phyloP scores from a whole-genome alignment of 176 grass and related monocot genomes.

The Hordeum marinum region DNA sequence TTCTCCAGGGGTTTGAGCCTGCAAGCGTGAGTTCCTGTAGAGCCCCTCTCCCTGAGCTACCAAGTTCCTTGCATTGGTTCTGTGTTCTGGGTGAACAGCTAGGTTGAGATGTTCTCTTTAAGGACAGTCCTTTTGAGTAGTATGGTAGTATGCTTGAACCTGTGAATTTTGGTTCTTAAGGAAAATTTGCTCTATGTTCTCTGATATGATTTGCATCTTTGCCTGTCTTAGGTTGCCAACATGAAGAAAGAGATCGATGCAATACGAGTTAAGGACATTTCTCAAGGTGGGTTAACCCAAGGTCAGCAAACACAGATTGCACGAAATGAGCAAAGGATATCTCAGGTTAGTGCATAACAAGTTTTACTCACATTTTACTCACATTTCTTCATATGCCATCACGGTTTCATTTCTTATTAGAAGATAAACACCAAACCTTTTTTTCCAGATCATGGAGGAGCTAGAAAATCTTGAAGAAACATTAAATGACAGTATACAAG shows the following conservation, averaged over 20 bases:
- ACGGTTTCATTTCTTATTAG: neutral
- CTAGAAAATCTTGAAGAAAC: slow-evolving; percentile 96
- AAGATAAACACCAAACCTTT: slow-evolving; percentile 14
- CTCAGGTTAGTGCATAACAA: slow-evolving; percentile 52
- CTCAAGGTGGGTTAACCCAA: slow-evolving; percentile 98
- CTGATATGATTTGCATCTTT: slow-evolving; percentile 15
- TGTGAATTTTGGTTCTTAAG: neutral
- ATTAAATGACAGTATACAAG: slow-evolving; percentile 93
- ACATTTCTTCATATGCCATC: slow-evolving; percentile 10
- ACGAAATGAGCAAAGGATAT: slow-evolving; percentile 91
- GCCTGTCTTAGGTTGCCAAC: slow-evolving; percentile 59
- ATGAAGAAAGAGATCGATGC: slow-evolving; percentile 99
- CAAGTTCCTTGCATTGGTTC: neutral
- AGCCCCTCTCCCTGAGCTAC: neutral
- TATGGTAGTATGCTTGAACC: neutral
- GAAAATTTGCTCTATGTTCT: neutral
- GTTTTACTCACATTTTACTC: neutral
- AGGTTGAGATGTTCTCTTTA: neutral
- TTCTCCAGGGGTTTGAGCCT: neutral
- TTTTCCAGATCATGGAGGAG: slow-evolving; percentile 89
- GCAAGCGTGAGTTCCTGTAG: neutral
- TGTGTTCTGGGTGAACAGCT: neutral
- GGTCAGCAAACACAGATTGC: slow-evolving; percentile 99
- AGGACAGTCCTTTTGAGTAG: neutral
- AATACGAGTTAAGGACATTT: slow-evolving; percentile 88